Percentiles rank a stretch among this genome's conserved stretches.
Conservation (phyloP, 768 basidiomycete species). For the Scleroderma citrinum region DNA sequence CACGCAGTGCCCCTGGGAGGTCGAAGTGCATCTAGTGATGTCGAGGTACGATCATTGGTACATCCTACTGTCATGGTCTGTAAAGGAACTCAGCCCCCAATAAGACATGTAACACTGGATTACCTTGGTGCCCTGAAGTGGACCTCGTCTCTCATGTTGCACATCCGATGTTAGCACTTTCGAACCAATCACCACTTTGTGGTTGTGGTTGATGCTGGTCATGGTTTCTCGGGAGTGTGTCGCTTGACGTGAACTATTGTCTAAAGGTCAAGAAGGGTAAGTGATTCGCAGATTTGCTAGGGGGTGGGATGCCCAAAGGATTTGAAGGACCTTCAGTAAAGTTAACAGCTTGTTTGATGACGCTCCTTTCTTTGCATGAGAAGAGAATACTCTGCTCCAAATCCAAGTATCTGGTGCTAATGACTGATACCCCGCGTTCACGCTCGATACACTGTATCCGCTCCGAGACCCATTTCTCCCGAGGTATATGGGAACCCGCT, state of each 20-base stretch:
- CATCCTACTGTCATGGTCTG: background rate
- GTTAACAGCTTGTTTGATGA: slow-evolving; percentile 4
- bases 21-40: background rate
- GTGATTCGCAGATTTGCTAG: background rate
- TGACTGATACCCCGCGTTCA: slow-evolving; percentile 8
- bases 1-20: background rate
- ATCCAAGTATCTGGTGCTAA: slow-evolving; percentile 6
- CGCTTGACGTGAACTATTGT: background rate
- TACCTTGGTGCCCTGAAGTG: background rate
- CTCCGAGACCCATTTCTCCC: slow-evolving; percentile 9
- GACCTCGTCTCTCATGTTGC: background rate
- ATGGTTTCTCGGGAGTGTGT: background rate
- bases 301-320: background rate
- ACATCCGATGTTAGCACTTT: no score
- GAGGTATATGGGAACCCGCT: slow-evolving; percentile 4
- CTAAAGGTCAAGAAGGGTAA: background rate
- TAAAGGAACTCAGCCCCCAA: background rate
- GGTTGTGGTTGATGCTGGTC: background rate
- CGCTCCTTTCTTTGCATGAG: slow-evolving; percentile 2
- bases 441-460: slow-evolving; percentile 6
- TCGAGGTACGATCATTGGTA: background rate
- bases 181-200: no score
- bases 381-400: slow-evolving; percentile 6
- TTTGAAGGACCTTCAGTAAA: background rate
- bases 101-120: background rate